Percentiles rank a stretch among this genome's conserved stretches.
Evolutionary conservation across 306 rosid genomes (phyloP).

Genomic region (Biancaea sappan): DNA sequence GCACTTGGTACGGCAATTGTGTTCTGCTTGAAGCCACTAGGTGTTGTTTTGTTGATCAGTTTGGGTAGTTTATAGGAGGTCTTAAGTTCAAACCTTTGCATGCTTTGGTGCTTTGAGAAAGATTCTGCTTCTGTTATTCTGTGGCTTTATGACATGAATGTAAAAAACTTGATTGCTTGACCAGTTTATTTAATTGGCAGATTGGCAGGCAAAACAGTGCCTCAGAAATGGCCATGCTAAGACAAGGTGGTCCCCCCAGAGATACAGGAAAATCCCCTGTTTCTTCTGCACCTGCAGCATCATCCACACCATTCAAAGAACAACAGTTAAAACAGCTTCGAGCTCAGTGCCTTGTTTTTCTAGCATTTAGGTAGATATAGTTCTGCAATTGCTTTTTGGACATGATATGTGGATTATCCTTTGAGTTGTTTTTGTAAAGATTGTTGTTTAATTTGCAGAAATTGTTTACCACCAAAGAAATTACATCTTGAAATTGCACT

Average conservation of each 20-base stretch:
- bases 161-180: conserved; percentile 36
- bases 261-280: conserved; percentile 82
- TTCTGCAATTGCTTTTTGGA: conserved; percentile 15
- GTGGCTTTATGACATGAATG: conserved; percentile 20
- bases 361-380: conserved; percentile 82
- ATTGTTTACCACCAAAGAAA: conserved; percentile 90
- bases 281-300: conserved; percentile 44
- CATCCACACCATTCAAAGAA: conserved; percentile 81
- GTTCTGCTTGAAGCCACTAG: not conserved
- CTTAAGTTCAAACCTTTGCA: not conserved
- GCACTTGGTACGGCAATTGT: not conserved
- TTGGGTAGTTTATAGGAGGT: not conserved
- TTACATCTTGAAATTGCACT: conserved; percentile 98
- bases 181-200: conserved; percentile 56
- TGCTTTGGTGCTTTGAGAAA: not conserved
- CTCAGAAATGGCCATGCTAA: conserved; percentile 61
- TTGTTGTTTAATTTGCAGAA: conserved; percentile 61
- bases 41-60: not conserved
- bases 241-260: conserved; percentile 63
- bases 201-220: conserved; percentile 70
- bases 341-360: conserved; percentile 99
- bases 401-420: conserved; percentile 22
- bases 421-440: conserved; percentile 35
- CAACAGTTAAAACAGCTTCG: conserved; percentile 98
- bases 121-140: conserved; percentile 28